phyloP scores from a whole-genome alignment of 192 early-diverging fungal genomes.

The Umbelopsis vinacea region DNA sequence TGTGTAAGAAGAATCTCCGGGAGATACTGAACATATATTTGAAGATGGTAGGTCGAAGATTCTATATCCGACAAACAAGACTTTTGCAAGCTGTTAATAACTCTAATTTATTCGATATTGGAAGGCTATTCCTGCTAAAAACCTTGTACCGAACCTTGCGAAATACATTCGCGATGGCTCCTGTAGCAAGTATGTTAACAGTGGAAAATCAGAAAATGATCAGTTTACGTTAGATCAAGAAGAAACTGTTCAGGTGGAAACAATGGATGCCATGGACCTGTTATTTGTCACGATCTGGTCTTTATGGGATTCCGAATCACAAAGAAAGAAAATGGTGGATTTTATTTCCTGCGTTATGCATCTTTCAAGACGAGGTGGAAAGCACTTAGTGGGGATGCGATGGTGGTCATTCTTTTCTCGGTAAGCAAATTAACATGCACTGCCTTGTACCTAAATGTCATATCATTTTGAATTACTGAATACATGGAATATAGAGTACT shows the following conservation, averaged over 20 bases:
- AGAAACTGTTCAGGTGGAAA: slow-evolving; percentile 10
- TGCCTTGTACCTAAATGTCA: not conserved
- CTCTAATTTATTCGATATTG: not conserved
- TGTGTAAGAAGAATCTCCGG: slow-evolving; percentile 32
- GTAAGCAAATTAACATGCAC: slow-evolving; percentile 9
- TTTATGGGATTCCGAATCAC: not conserved
- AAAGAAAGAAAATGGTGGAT: slow-evolving; percentile 23
- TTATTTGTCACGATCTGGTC: slow-evolving; percentile 30
- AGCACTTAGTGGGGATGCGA: slow-evolving; percentile 33
- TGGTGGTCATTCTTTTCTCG: slow-evolving; percentile 39
- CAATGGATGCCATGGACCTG: slow-evolving; percentile 31
- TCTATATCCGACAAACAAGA: not conserved
- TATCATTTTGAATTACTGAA: not conserved
- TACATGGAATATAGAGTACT: not conserved
- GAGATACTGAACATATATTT: slow-evolving; percentile 37
- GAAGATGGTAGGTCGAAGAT: slow-evolving; percentile 28
- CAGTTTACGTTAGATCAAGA: slow-evolving; percentile 17
- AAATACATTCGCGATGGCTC: slow-evolving; percentile 24
- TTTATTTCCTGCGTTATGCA: slow-evolving; percentile 26
- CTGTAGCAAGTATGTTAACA: not conserved
- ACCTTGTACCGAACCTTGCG: slow-evolving; percentile 30
- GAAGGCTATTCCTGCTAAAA: slow-evolving; percentile 36
- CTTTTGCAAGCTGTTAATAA: not conserved
- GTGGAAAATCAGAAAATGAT: not conserved
- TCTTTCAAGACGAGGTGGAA: slow-evolving; percentile 12